Percentiles rank a stretch among this genome's conserved stretches.
Conservation (phyloP, 306 rosid genomes). For the Cucurbita argyrosperma region DNA sequence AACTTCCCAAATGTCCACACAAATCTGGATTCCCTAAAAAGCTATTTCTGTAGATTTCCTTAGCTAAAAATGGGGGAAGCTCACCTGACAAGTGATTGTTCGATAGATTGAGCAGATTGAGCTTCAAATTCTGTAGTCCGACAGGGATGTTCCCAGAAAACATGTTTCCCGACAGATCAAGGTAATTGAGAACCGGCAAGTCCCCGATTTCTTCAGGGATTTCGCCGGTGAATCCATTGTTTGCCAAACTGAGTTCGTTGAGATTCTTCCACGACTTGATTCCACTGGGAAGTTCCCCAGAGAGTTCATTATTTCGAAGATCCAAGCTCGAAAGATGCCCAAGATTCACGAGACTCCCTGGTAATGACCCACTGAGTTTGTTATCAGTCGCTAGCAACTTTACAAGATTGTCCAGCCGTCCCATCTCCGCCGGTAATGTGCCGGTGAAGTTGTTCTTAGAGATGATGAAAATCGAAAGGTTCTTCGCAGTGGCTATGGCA, state of each 20-base stretch:
- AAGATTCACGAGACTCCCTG: constrained; percentile 56
- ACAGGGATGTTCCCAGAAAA: constrained; percentile 47
- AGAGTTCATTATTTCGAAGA: constrained; percentile 47
- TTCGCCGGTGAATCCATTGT: constrained; percentile 49
- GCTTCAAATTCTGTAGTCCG: constrained; percentile 32
- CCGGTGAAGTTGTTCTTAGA: constrained; percentile 61
- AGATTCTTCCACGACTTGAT: constrained; percentile 64
- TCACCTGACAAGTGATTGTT: constrained; percentile 77
- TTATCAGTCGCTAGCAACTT: constrained; percentile 67
- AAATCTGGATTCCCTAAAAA: constrained; percentile 50
- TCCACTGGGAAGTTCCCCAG: constrained; percentile 58
- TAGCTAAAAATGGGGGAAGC: constrained; percentile 43
- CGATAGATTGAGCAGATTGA: constrained; percentile 67
- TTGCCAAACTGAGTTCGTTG: constrained; percentile 50
- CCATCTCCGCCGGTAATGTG: constrained; percentile 47
- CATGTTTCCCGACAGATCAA: constrained; percentile 71
- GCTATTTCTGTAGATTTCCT: constrained; percentile 50
- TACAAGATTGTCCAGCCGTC: constrained; percentile 59
- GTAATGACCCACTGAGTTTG: constrained; percentile 44
- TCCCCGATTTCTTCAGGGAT: constrained; percentile 48
- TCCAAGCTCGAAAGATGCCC: constrained; percentile 65
- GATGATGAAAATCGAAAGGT: constrained; percentile 74
- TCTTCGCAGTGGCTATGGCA: constrained; percentile 45
- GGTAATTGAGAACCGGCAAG: constrained; percentile 66
- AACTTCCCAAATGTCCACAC: constrained; percentile 40